These are phyloP conservation scores for Aspergillus bombycis DNA, from an alignment of 2,329 filamentous ascomycete genomes.

Conservation along the genomic window DNA sequence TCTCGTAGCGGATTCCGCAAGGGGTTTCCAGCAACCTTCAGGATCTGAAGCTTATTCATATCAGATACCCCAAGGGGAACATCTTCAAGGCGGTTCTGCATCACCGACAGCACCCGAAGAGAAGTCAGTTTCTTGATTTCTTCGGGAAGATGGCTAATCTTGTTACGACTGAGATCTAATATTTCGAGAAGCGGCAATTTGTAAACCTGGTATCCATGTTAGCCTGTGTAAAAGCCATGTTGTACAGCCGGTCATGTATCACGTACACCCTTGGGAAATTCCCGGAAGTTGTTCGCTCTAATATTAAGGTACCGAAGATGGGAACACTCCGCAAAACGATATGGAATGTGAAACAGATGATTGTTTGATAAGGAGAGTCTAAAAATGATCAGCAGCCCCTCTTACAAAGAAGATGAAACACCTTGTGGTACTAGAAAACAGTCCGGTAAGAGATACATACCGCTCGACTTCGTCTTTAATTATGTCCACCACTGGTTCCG, in stretches of 20 bases:
- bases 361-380: conserved; percentile 57
- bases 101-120: conserved; percentile 84
- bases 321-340: conserved; percentile 52
- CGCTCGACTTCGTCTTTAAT: conserved; percentile 58
- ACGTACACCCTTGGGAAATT: conserved; percentile 67
- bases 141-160: conserved; percentile 74
- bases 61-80: conserved; percentile 83
- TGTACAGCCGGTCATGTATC: not conserved
- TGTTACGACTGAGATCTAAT: conserved; percentile 87
- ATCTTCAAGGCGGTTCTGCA: conserved; percentile 83
- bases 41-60: conserved; percentile 83
- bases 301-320: conserved; percentile 56
- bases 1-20: conserved; percentile 77
- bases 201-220: conserved; percentile 66
- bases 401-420: not conserved
- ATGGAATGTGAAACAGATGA: conserved; percentile 52
- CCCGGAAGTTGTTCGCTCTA: conserved; percentile 54
- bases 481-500: conserved; percentile 54
- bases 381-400: conserved; percentile 18
- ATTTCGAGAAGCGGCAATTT: conserved; percentile 87
- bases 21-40: conserved; percentile 89
- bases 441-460: conserved; percentile 32
- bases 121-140: conserved; percentile 81
- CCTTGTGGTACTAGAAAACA: not conserved
- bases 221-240: conserved; percentile 11